Evolutionary conservation across 345 rosid species (phyloP), one percentile per base, ranked within the genome.

Genomic region (Luvunga scandens): DNA sequence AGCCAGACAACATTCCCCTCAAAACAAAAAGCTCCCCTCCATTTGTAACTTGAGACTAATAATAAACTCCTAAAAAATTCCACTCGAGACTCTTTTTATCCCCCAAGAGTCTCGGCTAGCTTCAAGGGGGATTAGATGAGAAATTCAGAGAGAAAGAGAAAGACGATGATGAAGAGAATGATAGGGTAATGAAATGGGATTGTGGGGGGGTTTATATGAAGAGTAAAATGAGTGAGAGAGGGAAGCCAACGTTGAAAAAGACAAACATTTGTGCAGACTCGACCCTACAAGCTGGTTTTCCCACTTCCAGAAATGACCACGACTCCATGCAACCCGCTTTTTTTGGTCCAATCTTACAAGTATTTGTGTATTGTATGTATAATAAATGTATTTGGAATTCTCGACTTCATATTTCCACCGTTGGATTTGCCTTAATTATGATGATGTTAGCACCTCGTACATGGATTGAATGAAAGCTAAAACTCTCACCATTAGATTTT

Each of bases 1-100:
- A 89, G 92, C 95, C 97, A 87, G 97, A 92, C 97, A 92, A 92
- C 97, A 87, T 86, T 91, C 97, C 97, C 95, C 97, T 88, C 93
- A 92, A 91, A 89, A 85, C 61, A 77, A 65, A 77, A 80, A 82
- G 85, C 89, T 69, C 50, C 50, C 87, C 87, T 86, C 50, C 87
- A 86, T 86, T 79, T 79, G 7, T 66, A 19, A 36, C 72, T 22
- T 19, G 19, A 53, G 50, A 45, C 18, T 3, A 13, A 13, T 3
- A 45, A 45, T 45, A 13, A 45, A 45, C 50, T 45, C 50, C 18
- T 3, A 1, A 13, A 3, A 45, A 45, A 45, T 45, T 45, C 13
- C 50, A 45, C 50, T 13, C 50, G 50, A 45, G 5, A 45, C 50
- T 80, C 64, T 66, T 59, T 83, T 63, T 25, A 63, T 80, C 89